Evolutionary conservation across 2,329 filamentous ascomycete species (phyloP).

Genomic region (Samsoniella hepiali): DNA sequence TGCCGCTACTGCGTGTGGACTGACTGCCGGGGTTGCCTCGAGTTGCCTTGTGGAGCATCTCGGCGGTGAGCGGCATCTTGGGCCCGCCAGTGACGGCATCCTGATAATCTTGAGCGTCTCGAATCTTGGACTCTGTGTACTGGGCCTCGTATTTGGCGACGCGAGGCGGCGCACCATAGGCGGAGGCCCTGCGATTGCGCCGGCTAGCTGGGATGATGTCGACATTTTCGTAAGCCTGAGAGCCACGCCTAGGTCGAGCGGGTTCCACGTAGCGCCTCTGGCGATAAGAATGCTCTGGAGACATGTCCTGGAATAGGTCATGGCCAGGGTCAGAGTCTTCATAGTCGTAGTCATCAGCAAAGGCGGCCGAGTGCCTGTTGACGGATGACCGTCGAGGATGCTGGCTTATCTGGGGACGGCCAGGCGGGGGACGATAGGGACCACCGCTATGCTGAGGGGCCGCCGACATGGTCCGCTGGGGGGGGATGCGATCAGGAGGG

Average conservation of each 20-base stretch:
- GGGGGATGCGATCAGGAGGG: slow-evolving; percentile 38
- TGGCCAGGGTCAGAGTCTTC: slow-evolving; percentile 36
- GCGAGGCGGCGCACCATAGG: slow-evolving; percentile 36
- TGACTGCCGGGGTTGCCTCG: slow-evolving; percentile 50
- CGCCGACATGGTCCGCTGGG: slow-evolving; percentile 34
- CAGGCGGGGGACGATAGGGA: slow-evolving; percentile 30
- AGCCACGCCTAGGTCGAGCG: slow-evolving; percentile 34
- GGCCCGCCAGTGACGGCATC: slow-evolving; percentile 39
- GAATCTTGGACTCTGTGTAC: slow-evolving; percentile 38
- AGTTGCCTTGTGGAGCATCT: slow-evolving; percentile 50
- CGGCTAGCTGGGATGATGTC: slow-evolving; percentile 39
- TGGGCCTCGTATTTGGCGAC: slow-evolving; percentile 34
- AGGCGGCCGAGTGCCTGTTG: slow-evolving; percentile 32
- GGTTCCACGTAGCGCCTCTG: slow-evolving; percentile 31
- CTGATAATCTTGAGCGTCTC: slow-evolving; percentile 33
- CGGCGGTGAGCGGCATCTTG: slow-evolving; percentile 56
- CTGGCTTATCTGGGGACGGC: slow-evolving; percentile 22
- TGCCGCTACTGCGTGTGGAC: slow-evolving; percentile 56
- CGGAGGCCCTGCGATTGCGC: slow-evolving; percentile 39
- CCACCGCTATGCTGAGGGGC: slow-evolving; percentile 30
- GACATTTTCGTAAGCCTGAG: slow-evolving; percentile 37
- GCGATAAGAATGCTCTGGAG: slow-evolving; percentile 35
- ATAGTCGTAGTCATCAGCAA: slow-evolving; percentile 36
- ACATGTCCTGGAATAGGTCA: slow-evolving; percentile 38
- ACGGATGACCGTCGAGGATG: slow-evolving; percentile 30